These are phyloP conservation scores for Cyberlindnera nakhonratchasimensis DNA, from an alignment of 805 yeast genomes.

Conservation along the genomic window DNA sequence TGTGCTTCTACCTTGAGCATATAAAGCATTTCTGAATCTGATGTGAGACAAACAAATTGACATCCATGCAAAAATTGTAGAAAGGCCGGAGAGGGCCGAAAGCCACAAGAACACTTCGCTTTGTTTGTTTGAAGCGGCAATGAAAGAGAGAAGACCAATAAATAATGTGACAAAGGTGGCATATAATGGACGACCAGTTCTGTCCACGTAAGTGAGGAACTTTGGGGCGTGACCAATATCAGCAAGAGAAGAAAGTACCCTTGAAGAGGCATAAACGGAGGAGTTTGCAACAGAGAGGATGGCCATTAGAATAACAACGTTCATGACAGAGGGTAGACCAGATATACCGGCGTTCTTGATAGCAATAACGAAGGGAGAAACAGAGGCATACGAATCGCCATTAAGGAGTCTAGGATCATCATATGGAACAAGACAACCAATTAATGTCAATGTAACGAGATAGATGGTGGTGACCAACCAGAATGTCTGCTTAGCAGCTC, in stretches of 20 bases:
- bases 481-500: conserved; percentile 76
- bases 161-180: conserved; percentile 48
- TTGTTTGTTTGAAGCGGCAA: conserved; percentile 50
- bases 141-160: conserved; percentile 57
- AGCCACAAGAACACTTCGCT: conserved; percentile 62
- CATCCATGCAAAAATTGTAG: conserved; percentile 62
- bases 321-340: conserved; percentile 63
- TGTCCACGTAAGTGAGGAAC: conserved; percentile 56
- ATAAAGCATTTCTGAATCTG: conserved; percentile 62
- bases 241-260: conserved; percentile 61
- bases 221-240: conserved; percentile 62
- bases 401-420: conserved; percentile 45
- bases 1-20: conserved; percentile 55
- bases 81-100: conserved; percentile 59
- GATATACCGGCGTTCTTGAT: conserved; percentile 58
- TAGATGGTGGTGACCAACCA: conserved; percentile 75
- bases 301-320: conserved; percentile 64
- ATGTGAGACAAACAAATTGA: conserved; percentile 57
- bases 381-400: conserved; percentile 51
- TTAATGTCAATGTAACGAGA: conserved; percentile 49
- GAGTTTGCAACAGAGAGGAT: conserved; percentile 72
- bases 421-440: conserved; percentile 73
- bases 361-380: conserved; percentile 80
- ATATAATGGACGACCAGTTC: conserved; percentile 63
- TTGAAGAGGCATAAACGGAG: conserved; percentile 65